Conservation (phyloP, 2,329 filamentous ascomycete genomes). For the Magnaporthales sp. region DNA sequence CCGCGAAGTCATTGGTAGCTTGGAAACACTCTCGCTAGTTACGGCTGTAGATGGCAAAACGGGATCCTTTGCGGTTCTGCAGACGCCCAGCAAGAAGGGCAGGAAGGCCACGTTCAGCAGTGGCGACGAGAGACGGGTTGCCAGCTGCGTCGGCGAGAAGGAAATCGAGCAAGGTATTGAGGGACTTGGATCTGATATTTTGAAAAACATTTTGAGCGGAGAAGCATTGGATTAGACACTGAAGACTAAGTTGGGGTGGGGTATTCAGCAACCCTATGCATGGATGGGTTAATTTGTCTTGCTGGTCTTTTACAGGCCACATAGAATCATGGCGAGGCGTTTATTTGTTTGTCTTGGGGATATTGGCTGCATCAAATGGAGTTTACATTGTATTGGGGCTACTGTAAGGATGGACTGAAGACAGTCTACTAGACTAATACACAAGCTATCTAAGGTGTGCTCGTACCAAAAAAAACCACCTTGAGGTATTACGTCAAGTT, state of each 20-base stretch:
- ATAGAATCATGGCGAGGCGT: background rate
- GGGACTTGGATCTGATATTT: constrained; percentile 50
- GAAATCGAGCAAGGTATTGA: constrained; percentile 68
- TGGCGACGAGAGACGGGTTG: constrained; percentile 68
- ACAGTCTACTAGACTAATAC: background rate
- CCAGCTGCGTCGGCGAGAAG: constrained; percentile 70
- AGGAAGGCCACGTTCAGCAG: constrained; percentile 44
- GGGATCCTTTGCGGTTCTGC: constrained; percentile 53
- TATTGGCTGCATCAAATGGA: background rate
- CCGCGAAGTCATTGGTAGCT: constrained; percentile 78
- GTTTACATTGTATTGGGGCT: background rate
- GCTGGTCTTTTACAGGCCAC: background rate
- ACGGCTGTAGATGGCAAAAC: constrained; percentile 61
- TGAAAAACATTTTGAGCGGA: constrained; percentile 53
- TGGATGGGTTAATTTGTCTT: background rate
- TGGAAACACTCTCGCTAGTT: constrained; percentile 81
- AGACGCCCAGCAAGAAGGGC: constrained; percentile 64
- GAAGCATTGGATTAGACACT: constrained; percentile 43
- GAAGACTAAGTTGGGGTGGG: background rate
- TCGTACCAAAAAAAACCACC: too few species aligned
- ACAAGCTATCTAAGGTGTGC: too few species aligned
- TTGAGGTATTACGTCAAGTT: background rate
- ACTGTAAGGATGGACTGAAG: background rate
- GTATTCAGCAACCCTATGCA: background rate
- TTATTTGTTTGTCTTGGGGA: background rate